phyloP scores from a whole-genome alignment of 768 basidiomycete genomes.

The Suillus paluster region DNA sequence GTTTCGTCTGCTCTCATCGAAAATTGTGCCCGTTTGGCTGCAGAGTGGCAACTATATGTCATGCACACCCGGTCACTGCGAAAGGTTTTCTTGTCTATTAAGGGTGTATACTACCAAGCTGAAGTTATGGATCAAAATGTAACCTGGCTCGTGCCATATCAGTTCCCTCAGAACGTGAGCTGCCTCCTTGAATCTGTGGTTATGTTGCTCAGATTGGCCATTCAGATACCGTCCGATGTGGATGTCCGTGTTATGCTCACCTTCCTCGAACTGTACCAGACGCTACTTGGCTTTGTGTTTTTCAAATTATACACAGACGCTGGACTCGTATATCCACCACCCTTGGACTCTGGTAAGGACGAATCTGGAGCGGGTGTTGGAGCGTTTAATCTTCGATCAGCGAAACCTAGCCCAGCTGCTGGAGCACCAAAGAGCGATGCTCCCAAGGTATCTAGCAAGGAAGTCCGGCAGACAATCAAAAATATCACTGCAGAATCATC shows the following conservation, averaged over 20 bases:
- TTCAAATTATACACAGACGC: conserved; percentile 98
- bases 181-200: conserved; percentile 5
- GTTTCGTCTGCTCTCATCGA: conserved; percentile 84
- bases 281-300: conserved; percentile 91
- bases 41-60: conserved; percentile 97
- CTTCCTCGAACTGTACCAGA: conserved; percentile 97
- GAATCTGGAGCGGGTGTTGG: conserved; percentile 88
- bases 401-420: conserved; percentile 28
- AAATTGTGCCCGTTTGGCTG: conserved; percentile 87
- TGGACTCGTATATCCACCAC: conserved; percentile 94
- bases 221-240: conserved; percentile 89
- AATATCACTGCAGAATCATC: conserved; percentile 37
- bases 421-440: conserved; percentile 20
- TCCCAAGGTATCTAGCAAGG: conserved; percentile 57
- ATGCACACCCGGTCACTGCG: conserved; percentile 85
- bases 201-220: conserved; percentile 14
- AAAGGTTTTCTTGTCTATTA: conserved; percentile 95
- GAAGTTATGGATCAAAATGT: conserved; percentile 91
- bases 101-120: conserved; percentile 98
- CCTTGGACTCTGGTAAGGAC: conserved; percentile 80
- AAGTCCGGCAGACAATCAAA: conserved; percentile 55
- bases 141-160: conserved; percentile 97
- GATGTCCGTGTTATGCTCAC: conserved; percentile 98
- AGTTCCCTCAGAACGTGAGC: conserved; percentile 91
- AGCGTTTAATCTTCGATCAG: conserved; percentile 77